phyloP scores from a whole-genome alignment of 176 grass and related monocot species.

The Triticum turgidum region DNA sequence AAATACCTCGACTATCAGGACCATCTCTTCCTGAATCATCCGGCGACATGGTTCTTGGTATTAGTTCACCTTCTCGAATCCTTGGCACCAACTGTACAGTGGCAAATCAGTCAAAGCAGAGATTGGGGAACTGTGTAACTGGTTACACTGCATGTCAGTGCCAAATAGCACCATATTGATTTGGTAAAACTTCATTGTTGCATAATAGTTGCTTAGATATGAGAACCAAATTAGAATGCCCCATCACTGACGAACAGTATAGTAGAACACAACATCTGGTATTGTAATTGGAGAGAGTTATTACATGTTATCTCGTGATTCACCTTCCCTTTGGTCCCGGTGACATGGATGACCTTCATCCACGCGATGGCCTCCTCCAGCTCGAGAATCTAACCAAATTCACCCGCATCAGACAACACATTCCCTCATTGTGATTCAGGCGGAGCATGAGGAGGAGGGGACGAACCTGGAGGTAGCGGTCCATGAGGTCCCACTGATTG shows the following conservation, averaged over 20 bases:
- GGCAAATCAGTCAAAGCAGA: too few species aligned
- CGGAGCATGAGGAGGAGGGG: not conserved
- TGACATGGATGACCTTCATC: constrained; percentile 87
- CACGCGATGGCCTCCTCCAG: constrained; percentile 59
- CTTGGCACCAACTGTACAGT: too few species aligned
- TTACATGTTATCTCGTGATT: not conserved
- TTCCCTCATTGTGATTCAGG: not conserved
- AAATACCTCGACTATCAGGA: too few species aligned
- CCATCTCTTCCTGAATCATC: too few species aligned
- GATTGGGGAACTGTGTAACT: not conserved
- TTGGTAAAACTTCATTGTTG: constrained; percentile 5
- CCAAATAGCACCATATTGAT: not conserved
- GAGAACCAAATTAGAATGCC: not conserved
- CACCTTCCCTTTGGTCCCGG: constrained; percentile 96
- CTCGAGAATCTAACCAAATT: constrained; percentile 17
- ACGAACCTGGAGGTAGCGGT: constrained; percentile 71
- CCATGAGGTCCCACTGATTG: constrained; percentile 86
- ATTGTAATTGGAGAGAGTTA: not conserved
- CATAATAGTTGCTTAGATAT: not conserved
- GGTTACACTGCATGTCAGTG: not conserved
- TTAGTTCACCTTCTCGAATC: too few species aligned
- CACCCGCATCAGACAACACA: not conserved
- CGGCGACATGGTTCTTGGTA: too few species aligned
- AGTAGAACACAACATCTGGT: not conserved
- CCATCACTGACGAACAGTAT: not conserved